Evolutionary conservation across 495 filamentous ascomycete genomes (phyloP).

Genomic region (Xylaria intraflava): DNA sequence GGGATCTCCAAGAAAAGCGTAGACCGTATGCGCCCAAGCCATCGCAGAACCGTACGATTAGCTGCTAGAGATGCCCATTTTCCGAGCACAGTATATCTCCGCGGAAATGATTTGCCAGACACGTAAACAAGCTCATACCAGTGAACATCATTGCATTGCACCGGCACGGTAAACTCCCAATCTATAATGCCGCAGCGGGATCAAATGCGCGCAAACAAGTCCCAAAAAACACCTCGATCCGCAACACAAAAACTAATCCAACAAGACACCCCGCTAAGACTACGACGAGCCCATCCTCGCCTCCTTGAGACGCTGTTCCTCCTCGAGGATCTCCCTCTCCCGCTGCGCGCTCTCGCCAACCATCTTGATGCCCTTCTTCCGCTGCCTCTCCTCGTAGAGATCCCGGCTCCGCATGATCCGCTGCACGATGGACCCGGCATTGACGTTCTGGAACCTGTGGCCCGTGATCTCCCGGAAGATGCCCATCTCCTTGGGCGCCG

Average conservation of each 20-base stretch:
- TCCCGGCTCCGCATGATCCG: constrained; percentile 78
- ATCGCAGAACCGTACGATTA: too few species aligned
- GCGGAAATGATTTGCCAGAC: too few species aligned
- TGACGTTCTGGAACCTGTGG: constrained; percentile 79
- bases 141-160: too few species aligned
- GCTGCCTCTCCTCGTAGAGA: constrained; percentile 84
- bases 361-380: constrained; percentile 78
- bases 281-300: constrained; percentile 10
- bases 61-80: too few species aligned
- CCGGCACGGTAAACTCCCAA: too few species aligned
- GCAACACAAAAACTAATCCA: neutral
- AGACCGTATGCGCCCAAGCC: too few species aligned
- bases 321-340: constrained; percentile 48
- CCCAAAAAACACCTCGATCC: too few species aligned
- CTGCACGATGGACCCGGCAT: constrained; percentile 85
- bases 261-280: neutral
- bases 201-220: too few species aligned
- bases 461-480: constrained; percentile 66
- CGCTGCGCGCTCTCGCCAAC: constrained; percentile 58
- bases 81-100: too few species aligned
- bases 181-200: too few species aligned
- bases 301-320: constrained; percentile 42
- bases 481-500: constrained; percentile 65
- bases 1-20: too few species aligned
- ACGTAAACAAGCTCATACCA: too few species aligned